A percentile compares a stretch with the other conserved stretches of the same genome.
These are phyloP conservation scores for Sherardia arvensis DNA, from an alignment of 257 asterid species.

Conservation along the genomic window DNA sequence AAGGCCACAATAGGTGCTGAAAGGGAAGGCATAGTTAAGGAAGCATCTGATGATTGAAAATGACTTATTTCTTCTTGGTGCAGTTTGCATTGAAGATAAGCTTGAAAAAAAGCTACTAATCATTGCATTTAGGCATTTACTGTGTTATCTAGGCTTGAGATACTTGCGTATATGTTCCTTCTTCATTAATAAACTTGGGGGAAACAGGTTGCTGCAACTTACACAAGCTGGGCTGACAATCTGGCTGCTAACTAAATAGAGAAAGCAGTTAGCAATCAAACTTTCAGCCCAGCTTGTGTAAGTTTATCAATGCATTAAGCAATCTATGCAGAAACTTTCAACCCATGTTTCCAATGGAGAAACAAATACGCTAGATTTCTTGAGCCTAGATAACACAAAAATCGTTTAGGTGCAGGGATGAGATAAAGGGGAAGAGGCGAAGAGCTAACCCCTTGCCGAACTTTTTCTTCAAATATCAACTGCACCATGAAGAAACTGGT, in stretches of 20 bases:
- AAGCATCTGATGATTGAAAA: neutral
- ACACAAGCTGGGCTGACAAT: conserved; percentile 23
- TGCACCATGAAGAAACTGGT: conserved; percentile 49
- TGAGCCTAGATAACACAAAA: neutral
- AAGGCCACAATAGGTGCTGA: conserved; percentile 39
- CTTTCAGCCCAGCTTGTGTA: conserved; percentile 63
- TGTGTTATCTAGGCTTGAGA: no score
- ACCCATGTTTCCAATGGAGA: neutral
- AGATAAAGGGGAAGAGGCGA: neutral
- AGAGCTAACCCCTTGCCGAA: conserved; percentile 55
- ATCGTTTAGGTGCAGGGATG: neutral
- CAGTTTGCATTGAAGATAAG: no score
- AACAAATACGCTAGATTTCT: no score
- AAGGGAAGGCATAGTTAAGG: conserved; percentile 46
- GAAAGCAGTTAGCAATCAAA: conserved; percentile 68
- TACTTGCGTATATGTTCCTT: no score
- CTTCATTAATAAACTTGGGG: no score
- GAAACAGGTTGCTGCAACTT: no score
- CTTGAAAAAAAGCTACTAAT: no score
- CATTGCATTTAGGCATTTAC: no score
- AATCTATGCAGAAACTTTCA: conserved; percentile 46
- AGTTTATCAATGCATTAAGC: conserved; percentile 72
- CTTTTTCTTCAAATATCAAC: conserved; percentile 62
- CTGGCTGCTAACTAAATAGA: conserved; percentile 58
- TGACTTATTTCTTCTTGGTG: no score